Percentiles rank a stretch among this genome's conserved stretches.
Evolutionary conservation across 2,329 filamentous ascomycete species (phyloP).

Genomic region (Cadophora sp.): DNA sequence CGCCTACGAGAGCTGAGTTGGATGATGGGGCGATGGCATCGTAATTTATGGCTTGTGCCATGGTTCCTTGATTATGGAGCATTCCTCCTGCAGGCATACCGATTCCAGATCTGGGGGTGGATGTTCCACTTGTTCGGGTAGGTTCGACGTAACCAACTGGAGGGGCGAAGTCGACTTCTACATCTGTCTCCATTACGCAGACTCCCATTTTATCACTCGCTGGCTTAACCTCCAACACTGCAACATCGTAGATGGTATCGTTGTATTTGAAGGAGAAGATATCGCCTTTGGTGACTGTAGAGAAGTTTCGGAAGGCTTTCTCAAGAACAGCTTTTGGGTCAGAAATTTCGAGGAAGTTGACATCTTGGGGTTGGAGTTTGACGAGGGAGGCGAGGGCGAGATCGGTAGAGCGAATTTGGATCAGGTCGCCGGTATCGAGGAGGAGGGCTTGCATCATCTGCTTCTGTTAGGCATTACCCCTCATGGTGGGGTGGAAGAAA

Average conservation of each 20-base stretch:
- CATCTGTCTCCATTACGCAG: constrained; percentile 94
- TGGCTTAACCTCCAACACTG: constrained; percentile 92
- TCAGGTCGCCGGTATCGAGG: constrained; percentile 90
- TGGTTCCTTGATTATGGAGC: constrained; percentile 85
- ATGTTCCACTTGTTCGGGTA: constrained; percentile 73
- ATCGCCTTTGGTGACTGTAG: constrained; percentile 90
- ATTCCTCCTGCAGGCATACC: constrained; percentile 74
- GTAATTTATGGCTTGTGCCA: constrained; percentile 99
- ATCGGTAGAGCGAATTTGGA: constrained; percentile 95
- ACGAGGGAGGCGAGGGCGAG: constrained; percentile 90
- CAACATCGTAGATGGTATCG: constrained; percentile 90
- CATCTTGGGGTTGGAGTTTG: constrained; percentile 94
- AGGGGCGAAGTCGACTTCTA: constrained; percentile 94
- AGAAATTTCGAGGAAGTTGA: constrained; percentile 93
- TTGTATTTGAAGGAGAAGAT: constrained; percentile 98
- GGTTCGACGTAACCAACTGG: constrained; percentile 95
- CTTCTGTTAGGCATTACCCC: constrained; percentile 21
- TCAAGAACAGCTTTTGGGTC: constrained; percentile 97
- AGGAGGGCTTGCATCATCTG: constrained; percentile 93
- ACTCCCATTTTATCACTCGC: constrained; percentile 83
- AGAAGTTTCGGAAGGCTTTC: constrained; percentile 95
- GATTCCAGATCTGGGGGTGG: constrained; percentile 75
- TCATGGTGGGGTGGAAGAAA: constrained; percentile 7
- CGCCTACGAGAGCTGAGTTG: constrained; percentile 66
- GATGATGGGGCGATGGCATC: constrained; percentile 83